A percentile compares a stretch with the other conserved stretches of the same genome.
Evolutionary conservation across 371 early-diverging fungal genomes (phyloP).

Genomic region (Nosema bombycis): DNA sequence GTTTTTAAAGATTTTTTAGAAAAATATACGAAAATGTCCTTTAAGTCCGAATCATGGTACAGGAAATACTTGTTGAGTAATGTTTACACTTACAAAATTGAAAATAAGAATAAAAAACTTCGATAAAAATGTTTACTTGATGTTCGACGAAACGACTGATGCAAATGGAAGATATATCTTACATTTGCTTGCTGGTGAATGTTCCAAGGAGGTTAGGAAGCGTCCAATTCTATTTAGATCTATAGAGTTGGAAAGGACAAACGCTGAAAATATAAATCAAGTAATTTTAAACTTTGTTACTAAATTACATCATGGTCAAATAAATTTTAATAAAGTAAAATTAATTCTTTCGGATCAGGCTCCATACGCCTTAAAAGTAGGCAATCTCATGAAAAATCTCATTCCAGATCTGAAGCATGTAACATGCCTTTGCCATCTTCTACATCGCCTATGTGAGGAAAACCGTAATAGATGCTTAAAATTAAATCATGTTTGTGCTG

Average conservation of each 20-base stretch:
- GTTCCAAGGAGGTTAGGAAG: too few relatives aligned
- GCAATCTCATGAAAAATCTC: background rate
- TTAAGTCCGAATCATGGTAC: background rate
- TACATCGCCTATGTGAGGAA: background rate
- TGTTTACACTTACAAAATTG: background rate
- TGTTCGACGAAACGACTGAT: background rate
- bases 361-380: background rate
- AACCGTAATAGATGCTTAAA: too few relatives aligned
- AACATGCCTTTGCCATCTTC: background rate
- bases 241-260: too few relatives aligned
- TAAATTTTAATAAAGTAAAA: background rate
- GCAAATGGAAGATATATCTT: background rate
- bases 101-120: background rate
- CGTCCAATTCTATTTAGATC: too few relatives aligned
- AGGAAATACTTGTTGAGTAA: background rate
- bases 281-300: too few relatives aligned
- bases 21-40: background rate
- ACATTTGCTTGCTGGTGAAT: background rate
- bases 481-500: too few relatives aligned
- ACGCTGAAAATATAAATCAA: too few relatives aligned
- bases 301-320: too few relatives aligned
- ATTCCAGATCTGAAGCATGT: background rate
- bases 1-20: background rate
- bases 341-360: background rate
- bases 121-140: background rate